Percentiles rank a stretch among this genome's conserved stretches.
Evolutionary conservation across 1,139 yeast genomes (phyloP).

Genomic region (Protomyces arabidopsidicola): DNA sequence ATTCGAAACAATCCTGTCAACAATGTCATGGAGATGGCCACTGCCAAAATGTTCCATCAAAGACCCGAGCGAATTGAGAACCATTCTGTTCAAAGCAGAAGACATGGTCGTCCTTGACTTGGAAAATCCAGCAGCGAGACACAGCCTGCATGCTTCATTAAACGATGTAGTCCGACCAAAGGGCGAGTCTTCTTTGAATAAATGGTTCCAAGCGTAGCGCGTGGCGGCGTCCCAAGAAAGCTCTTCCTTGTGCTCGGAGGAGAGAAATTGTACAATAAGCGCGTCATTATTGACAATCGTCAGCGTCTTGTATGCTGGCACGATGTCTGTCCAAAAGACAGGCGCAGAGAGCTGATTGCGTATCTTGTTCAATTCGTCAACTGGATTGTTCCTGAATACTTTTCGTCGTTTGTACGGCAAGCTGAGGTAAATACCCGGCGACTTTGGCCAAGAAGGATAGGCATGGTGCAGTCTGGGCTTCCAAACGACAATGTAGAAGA

Average conservation of each 20-base stretch:
- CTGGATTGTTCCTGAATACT: conserved; percentile 11
- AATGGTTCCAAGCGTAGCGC: conserved; percentile 11
- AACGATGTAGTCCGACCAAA: conserved; percentile 4
- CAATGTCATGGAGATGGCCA: background rate
- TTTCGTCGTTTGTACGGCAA: conserved; percentile 21
- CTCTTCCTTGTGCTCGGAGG: conserved; percentile 7
- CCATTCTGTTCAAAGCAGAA: background rate
- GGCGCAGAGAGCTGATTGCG: background rate
- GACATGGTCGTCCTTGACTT: background rate
- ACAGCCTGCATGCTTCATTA: conserved; percentile 4
- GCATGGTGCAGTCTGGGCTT: conserved; percentile 23
- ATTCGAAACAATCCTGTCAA: background rate
- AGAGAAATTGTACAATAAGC: conserved; percentile 8
- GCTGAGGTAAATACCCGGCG: conserved; percentile 14
- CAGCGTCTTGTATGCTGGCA: conserved; percentile 1
- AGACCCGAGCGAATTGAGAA: background rate
- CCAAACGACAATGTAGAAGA: conserved; percentile 1
- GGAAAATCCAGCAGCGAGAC: conserved; percentile 6
- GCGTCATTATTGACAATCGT: background rate
- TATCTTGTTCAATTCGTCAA: background rate
- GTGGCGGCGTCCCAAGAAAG: conserved; percentile 19
- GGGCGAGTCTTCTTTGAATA: background rate
- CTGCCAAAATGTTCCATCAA: background rate
- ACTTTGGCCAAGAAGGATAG: conserved; percentile 20
- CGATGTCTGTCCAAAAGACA: conserved; percentile 21